Evolutionary conservation across 2,329 filamentous ascomycete species (phyloP).

Genomic region (Ceratocystis cubensis): DNA sequence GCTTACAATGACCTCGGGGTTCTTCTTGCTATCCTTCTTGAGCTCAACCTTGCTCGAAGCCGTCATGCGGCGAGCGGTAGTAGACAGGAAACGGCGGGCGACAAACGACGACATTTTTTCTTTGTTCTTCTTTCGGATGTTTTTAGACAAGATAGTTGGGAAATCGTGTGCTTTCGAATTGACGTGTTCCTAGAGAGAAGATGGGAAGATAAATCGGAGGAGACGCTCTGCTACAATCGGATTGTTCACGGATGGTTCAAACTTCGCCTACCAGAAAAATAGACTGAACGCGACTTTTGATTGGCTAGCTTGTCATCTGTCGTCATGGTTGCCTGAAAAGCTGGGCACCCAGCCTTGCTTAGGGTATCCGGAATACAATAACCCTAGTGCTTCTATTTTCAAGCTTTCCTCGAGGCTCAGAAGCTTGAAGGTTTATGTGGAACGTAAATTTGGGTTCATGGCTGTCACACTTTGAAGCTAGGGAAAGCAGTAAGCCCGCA

Average conservation of each 20-base stretch:
- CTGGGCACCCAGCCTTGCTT: conserved; percentile 8
- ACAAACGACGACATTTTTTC: conserved; percentile 40
- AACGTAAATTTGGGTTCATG: not conserved
- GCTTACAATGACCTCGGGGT: conserved; percentile 33
- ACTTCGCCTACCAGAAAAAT: conserved; percentile 11
- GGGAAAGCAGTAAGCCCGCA: not conserved
- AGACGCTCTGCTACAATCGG: not conserved
- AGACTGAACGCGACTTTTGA: conserved; percentile 6
- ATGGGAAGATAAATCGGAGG: not conserved
- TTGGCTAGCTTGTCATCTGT: conserved; percentile 11
- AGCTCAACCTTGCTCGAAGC: conserved; percentile 36
- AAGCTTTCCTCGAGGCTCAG: too few species aligned
- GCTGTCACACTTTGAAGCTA: not conserved
- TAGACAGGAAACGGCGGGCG: conserved; percentile 44
- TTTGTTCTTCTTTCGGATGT: conserved; percentile 21
- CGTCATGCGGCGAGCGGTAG: conserved; percentile 40
- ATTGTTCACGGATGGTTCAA: not conserved
- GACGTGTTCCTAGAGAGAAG: not conserved
- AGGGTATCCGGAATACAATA: not conserved
- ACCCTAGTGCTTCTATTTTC: not conserved
- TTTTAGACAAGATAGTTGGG: not conserved
- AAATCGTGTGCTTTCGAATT: too few species aligned
- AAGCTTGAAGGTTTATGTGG: not conserved
- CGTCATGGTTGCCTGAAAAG: conserved; percentile 15
- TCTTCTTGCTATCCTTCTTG: conserved; percentile 46